Conservation (phyloP, 805 yeast species). For the Metschnikowia henanensis region DNA sequence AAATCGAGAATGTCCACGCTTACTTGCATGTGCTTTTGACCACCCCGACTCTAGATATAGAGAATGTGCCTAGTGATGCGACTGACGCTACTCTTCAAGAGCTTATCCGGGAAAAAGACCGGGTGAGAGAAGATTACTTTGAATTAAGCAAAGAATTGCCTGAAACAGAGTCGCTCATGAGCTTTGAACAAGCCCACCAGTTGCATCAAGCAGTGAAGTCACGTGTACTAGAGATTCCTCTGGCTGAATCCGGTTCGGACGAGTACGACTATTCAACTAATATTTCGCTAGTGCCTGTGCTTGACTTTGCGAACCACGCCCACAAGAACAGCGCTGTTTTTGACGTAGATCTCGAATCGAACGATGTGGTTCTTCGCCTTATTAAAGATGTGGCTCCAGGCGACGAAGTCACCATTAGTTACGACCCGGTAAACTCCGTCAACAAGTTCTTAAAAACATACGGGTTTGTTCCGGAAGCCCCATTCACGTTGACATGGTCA, state of each 20-base stretch:
- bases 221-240: slow-evolving; percentile 66
- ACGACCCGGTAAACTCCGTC: slow-evolving; percentile 12
- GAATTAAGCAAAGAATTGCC: slow-evolving; percentile 3
- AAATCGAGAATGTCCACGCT: slow-evolving; percentile 1
- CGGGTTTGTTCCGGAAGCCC: slow-evolving; percentile 16
- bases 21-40: slow-evolving; percentile 13
- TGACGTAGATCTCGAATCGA: slow-evolving; percentile 51
- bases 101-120: slow-evolving; percentile 6
- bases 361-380: slow-evolving; percentile 42
- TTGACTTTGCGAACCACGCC: slow-evolving; percentile 69
- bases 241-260: slow-evolving; percentile 17
- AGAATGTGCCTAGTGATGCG: background rate
- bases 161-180: slow-evolving; percentile 9
- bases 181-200: slow-evolving; percentile 27
- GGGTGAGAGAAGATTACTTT: slow-evolving; percentile 2
- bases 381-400: slow-evolving; percentile 9
- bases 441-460: slow-evolving; percentile 14
- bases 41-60: slow-evolving; percentile 13
- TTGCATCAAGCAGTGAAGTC: slow-evolving; percentile 52
- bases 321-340: slow-evolving; percentile 46
- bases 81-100: slow-evolving; percentile 7
- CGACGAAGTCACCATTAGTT: slow-evolving; percentile 17
- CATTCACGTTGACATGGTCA: slow-evolving; percentile 7
- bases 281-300: slow-evolving; percentile 60
- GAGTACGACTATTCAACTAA: slow-evolving; percentile 46